phyloP scores from a whole-genome alignment of 148 eudicot genomes.

The Chenopodium formosanum region DNA sequence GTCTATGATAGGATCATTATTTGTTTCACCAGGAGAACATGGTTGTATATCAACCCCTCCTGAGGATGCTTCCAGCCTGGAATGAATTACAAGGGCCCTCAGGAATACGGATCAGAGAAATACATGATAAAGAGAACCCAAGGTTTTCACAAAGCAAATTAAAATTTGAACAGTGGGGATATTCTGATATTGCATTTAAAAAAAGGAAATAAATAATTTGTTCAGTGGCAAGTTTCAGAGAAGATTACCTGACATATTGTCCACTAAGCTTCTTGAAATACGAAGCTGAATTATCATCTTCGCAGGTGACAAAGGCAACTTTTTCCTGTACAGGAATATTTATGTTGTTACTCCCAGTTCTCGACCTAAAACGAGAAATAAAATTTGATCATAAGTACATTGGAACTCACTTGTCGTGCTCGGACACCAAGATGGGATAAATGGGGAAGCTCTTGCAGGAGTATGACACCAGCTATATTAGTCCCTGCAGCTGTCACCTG shows the following conservation, averaged over 20 bases:
- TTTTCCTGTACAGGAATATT: conserved; percentile 65
- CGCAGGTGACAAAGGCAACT: conserved; percentile 95
- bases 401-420: conserved; percentile 78
- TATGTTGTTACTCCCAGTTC: conserved; percentile 11
- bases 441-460: conserved; percentile 96
- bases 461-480: conserved; percentile 75
- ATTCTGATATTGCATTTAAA: not conserved
- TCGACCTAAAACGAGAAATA: conserved; percentile 1
- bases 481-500: conserved; percentile 96
- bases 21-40: conserved; percentile 33
- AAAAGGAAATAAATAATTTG: not conserved
- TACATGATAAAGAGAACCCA: not conserved
- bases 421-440: conserved; percentile 98
- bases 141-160: not conserved
- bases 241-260: conserved; percentile 67
- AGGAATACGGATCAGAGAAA: not conserved
- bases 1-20: conserved; percentile 28
- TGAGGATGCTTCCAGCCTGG: conserved; percentile 78
- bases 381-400: not conserved
- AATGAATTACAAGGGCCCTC: conserved; percentile 7
- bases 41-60: conserved; percentile 53
- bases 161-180: not conserved
- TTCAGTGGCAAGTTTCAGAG: not conserved
- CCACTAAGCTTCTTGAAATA: conserved; percentile 53
- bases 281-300: conserved; percentile 70